Conservation (phyloP, 164 flowering plant genomes). For the Macadamia tetraphylla region DNA sequence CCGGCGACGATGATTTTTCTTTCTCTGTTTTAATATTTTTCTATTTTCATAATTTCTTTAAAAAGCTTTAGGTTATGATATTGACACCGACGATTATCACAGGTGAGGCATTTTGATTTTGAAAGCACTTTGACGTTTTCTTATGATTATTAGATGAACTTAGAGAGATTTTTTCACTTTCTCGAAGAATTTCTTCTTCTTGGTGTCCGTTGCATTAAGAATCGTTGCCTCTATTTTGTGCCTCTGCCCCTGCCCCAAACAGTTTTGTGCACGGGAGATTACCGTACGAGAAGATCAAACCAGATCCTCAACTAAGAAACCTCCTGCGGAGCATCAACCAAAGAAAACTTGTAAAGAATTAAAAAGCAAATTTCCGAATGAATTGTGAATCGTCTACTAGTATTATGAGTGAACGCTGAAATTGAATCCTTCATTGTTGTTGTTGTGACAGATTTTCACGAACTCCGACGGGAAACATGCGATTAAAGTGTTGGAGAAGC, state of each 20-base stretch:
- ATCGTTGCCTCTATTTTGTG: background rate
- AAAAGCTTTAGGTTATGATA: slow-evolving; percentile 26
- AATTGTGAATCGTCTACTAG: background rate
- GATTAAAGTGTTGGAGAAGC: slow-evolving; percentile 41
- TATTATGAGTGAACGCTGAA: background rate
- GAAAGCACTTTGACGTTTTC: background rate
- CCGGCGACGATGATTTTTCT: background rate
- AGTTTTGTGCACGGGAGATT: slow-evolving; percentile 93
- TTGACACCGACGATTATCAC: slow-evolving; percentile 31
- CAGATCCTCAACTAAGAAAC: slow-evolving; percentile 50
- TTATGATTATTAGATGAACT: background rate
- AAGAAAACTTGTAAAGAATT: slow-evolving; percentile 55
- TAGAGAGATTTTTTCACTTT: background rate
- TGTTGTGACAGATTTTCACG: slow-evolving; percentile 57
- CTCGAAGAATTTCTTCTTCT: background rate
- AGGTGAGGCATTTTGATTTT: slow-evolving; percentile 12
- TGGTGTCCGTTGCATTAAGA: background rate
- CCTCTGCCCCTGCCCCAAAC: background rate
- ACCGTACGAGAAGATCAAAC: slow-evolving; percentile 72
- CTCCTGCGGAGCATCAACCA: slow-evolving; percentile 55
- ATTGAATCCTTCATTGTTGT: background rate
- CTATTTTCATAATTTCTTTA: background rate
- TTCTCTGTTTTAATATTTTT: background rate
- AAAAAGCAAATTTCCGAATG: background rate
- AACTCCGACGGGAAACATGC: slow-evolving; percentile 81